Conservation (phyloP, 2,329 filamentous ascomycete species). For the Neofusicoccum kwambonambiense region DNA sequence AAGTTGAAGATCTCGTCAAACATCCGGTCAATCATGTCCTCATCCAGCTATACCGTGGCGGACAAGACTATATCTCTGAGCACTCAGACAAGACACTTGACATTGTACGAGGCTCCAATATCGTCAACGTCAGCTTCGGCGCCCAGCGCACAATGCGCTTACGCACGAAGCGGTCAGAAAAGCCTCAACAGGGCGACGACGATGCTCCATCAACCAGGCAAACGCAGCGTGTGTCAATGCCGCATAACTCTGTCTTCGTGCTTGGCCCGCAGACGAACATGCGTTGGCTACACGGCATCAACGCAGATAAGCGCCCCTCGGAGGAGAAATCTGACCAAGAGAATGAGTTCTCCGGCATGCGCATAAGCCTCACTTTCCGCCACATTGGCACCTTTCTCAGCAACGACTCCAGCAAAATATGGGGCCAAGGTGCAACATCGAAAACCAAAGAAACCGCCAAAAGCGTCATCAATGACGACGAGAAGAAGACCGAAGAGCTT, state of each 20-base stretch:
- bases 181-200: conserved; percentile 19
- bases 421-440: conserved; percentile 82
- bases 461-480: conserved; percentile 65
- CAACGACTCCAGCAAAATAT: conserved; percentile 65
- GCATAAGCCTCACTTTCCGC: conserved; percentile 91
- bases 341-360: conserved; percentile 68
- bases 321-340: conserved; percentile 69
- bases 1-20: conserved; percentile 69
- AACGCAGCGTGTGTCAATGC: conserved; percentile 68
- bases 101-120: conserved; percentile 74
- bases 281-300: conserved; percentile 89
- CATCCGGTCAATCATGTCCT: conserved; percentile 87
- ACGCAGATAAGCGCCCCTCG: conserved; percentile 73
- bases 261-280: conserved; percentile 80
- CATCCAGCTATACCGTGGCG: conserved; percentile 88
- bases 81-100: conserved; percentile 97
- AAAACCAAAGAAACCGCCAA: conserved; percentile 64
- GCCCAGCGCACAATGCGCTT: conserved; percentile 88
- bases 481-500: conserved; percentile 64
- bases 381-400: conserved; percentile 83
- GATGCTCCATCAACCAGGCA: conserved; percentile 45
- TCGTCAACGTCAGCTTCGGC: conserved; percentile 92
- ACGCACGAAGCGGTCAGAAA: conserved; percentile 67
- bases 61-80: conserved; percentile 89
- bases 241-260: conserved; percentile 85